Percentiles rank a stretch among this genome's conserved stretches.
Conservation (phyloP, 1,139 yeast species). For the Candida sp. region DNA sequence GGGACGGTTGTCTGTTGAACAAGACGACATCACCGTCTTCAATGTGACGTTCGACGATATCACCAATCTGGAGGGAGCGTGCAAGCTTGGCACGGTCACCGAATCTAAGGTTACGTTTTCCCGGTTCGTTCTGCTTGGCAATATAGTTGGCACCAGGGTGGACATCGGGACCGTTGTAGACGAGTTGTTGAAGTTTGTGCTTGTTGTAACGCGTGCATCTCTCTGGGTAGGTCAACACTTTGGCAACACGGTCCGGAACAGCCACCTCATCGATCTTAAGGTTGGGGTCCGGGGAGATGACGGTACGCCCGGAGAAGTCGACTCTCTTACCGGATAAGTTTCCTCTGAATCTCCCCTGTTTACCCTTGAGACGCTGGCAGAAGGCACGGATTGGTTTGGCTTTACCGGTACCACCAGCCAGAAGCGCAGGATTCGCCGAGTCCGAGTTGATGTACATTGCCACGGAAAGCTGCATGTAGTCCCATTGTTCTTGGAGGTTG, state of each 20-base stretch:
- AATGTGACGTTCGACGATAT: constrained; percentile 95
- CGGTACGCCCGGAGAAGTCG: constrained; percentile 98
- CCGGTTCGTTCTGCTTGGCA: constrained; percentile 79
- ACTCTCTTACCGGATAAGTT: constrained; percentile 98
- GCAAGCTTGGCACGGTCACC: constrained; percentile 88
- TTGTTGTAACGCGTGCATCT: constrained; percentile 89
- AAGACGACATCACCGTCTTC: constrained; percentile 97
- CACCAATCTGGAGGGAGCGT: constrained; percentile 79
- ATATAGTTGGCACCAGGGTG: constrained; percentile 99
- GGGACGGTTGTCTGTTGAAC: constrained; percentile 97
- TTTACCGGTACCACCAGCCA: constrained; percentile 56
- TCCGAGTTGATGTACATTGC: constrained; percentile 99
- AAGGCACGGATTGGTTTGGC: constrained; percentile 93
- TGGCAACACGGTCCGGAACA: constrained; percentile 97
- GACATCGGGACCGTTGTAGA: constrained; percentile 82
- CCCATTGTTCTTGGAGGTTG: constrained; percentile 99
- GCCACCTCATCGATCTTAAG: constrained; percentile 96
- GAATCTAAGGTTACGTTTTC: constrained; percentile 86
- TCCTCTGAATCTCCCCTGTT: constrained; percentile 99
- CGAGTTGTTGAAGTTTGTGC: constrained; percentile 71
- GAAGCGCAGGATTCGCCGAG: constrained; percentile 83
- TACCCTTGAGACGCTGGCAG: constrained; percentile 97
- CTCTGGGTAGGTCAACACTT: constrained; percentile 95
- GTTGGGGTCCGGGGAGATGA: constrained; percentile 98
- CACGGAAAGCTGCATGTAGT: constrained; percentile 89